Percentiles rank a stretch among this genome's conserved stretches.
phyloP scores from a whole-genome alignment of 768 basidiomycete species.

The Hebeloma cylindrosporum region DNA sequence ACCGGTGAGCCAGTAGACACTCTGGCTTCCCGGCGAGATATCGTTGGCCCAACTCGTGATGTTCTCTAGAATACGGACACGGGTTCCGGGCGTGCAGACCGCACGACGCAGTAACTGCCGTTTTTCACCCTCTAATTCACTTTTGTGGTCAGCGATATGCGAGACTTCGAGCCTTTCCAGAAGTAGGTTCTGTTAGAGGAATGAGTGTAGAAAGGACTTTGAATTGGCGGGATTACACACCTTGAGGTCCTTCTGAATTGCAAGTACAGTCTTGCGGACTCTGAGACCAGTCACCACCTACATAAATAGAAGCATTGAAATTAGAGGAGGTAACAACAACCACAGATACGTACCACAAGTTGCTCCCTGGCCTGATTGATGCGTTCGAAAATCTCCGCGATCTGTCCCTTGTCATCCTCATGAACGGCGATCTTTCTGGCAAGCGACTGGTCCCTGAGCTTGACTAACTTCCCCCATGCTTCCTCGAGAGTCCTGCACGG shows the following conservation, averaged over 20 bases:
- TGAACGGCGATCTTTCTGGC: constrained; percentile 13
- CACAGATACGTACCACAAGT: constrained; percentile 13
- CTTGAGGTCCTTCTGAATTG: constrained; percentile 7
- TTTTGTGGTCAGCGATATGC: constrained; percentile 13
- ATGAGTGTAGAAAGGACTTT: not conserved
- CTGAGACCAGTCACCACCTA: constrained; percentile 13
- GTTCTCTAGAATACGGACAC: constrained; percentile 20
- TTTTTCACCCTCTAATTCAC: constrained; percentile 10
- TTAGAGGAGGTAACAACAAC: not conserved
- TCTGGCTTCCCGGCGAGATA: constrained; percentile 13
- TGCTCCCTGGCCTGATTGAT: constrained; percentile 16
- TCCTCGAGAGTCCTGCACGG: constrained; percentile 13
- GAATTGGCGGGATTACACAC: constrained; percentile 1
- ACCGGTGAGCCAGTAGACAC: constrained; percentile 20
- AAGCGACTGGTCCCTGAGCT: constrained; percentile 10
- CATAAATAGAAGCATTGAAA: constrained; percentile 3
- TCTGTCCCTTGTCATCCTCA: constrained; percentile 16
- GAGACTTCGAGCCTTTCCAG: constrained; percentile 13
- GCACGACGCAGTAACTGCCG: constrained; percentile 10
- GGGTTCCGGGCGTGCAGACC: constrained; percentile 27
- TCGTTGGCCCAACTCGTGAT: constrained; percentile 27
- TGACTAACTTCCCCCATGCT: constrained; percentile 9
- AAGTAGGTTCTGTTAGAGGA: constrained; percentile 7
- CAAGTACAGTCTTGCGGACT: constrained; percentile 11
- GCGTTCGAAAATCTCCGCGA: constrained; percentile 16